Conservation (phyloP, 2,329 filamentous ascomycete genomes). For the Boeremia exigua region DNA sequence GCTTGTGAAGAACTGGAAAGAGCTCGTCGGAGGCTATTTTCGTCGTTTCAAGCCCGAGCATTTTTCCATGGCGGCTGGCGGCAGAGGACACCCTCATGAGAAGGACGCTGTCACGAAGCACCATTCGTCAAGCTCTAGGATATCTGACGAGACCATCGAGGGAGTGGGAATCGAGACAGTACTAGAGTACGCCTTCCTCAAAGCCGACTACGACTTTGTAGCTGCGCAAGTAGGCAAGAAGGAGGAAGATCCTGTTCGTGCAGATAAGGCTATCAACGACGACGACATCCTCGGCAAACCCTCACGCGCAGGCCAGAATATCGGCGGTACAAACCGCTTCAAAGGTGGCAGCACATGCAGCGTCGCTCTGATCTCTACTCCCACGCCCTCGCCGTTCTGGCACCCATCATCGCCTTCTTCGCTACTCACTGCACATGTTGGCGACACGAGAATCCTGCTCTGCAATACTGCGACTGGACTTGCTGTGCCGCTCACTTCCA, state of each 20-base stretch:
- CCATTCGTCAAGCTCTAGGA: slow-evolving; percentile 29
- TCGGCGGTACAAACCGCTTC: slow-evolving; percentile 80
- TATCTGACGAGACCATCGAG: slow-evolving; percentile 35
- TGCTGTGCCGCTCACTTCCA: slow-evolving; percentile 81
- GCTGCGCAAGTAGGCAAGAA: slow-evolving; percentile 84
- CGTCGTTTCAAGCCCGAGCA: slow-evolving; percentile 83
- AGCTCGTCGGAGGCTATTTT: slow-evolving; percentile 92
- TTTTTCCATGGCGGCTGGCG: slow-evolving; percentile 62
- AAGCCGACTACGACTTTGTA: slow-evolving; percentile 93
- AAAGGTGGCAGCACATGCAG: slow-evolving; percentile 94
- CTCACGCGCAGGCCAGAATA: slow-evolving; percentile 58
- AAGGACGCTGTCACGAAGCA: slow-evolving; percentile 38
- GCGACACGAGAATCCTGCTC: slow-evolving; percentile 88
- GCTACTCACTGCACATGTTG: slow-evolving; percentile 86
- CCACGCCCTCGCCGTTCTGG: slow-evolving; percentile 92
- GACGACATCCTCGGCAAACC: slow-evolving; percentile 80
- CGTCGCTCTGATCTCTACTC: slow-evolving; percentile 87
- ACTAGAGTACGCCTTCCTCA: slow-evolving; percentile 89
- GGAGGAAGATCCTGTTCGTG: slow-evolving; percentile 70
- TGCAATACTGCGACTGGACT: slow-evolving; percentile 85
- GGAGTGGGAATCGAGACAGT: slow-evolving; percentile 74
- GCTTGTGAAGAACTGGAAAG: slow-evolving; percentile 78
- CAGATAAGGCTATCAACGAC: slow-evolving; percentile 81
- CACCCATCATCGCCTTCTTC: slow-evolving; percentile 86
- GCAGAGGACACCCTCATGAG: slow-evolving; percentile 44